These are phyloP conservation scores for Paragyromitra xinjiangensis DNA, from an alignment of 495 filamentous ascomycete genomes.

Conservation along the genomic window DNA sequence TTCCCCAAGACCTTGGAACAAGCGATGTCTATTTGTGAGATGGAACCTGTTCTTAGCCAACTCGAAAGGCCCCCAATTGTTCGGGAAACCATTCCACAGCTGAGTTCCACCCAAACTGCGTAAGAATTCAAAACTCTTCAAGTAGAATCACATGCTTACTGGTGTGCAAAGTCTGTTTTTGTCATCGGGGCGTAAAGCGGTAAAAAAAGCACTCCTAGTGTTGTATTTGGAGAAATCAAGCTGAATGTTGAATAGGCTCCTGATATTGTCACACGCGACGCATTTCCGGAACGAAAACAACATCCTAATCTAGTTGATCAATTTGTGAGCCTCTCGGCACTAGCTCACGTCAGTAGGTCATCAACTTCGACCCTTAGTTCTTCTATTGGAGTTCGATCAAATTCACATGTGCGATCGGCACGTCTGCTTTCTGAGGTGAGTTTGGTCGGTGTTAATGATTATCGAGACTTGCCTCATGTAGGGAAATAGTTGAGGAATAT, in stretches of 20 bases:
- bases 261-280: constrained; percentile 52
- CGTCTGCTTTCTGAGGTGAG: constrained; percentile 18
- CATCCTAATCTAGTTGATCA: constrained; percentile 54
- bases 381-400: background rate
- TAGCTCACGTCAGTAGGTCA: constrained; percentile 4
- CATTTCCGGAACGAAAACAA: constrained; percentile 54
- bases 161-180: constrained; percentile 13
- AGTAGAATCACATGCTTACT: constrained; percentile 10
- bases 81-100: constrained; percentile 12
- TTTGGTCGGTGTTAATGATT: background rate
- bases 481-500: constrained; percentile 50
- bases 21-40: constrained; percentile 58
- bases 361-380: background rate
- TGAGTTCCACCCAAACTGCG: background rate
- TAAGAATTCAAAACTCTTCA: background rate
- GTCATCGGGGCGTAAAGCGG: constrained; percentile 34
- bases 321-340: constrained; percentile 49
- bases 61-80: constrained; percentile 52
- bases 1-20: constrained; percentile 50
- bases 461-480: background rate
- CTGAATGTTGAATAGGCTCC: background rate
- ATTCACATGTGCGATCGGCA: constrained; percentile 13
- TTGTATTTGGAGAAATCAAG: background rate
- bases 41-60: constrained; percentile 57
- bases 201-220: background rate